Conservation (phyloP, 495 filamentous ascomycete species). For the Penicillium salamii region DNA sequence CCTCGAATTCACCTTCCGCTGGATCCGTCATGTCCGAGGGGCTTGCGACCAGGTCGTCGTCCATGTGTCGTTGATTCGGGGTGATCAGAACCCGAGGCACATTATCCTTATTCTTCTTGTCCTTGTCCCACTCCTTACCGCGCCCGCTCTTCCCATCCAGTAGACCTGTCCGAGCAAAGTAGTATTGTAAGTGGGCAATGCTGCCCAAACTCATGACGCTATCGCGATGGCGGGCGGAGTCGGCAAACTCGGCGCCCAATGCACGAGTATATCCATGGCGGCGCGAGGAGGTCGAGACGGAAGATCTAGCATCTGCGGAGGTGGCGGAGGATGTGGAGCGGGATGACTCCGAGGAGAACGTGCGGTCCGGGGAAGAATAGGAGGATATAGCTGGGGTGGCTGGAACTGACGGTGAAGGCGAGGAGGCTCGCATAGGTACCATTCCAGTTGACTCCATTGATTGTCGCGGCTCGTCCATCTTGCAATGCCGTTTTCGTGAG, state of each 20-base stretch:
- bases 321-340: constrained; percentile 64
- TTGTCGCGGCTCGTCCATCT: constrained; percentile 33
- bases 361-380: constrained; percentile 64
- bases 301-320: constrained; percentile 50
- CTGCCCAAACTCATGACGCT: constrained; percentile 94
- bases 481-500: not conserved
- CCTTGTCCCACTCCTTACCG: constrained; percentile 55
- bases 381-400: constrained; percentile 65
- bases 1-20: constrained; percentile 49
- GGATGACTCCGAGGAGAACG: constrained; percentile 74
- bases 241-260: constrained; percentile 84
- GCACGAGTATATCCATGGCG: constrained; percentile 87
- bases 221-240: constrained; percentile 82
- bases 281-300: constrained; percentile 55
- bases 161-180: constrained; percentile 91
- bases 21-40: constrained; percentile 45
- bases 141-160: constrained; percentile 92
- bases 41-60: constrained; percentile 51
- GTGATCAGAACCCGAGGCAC: constrained; percentile 41
- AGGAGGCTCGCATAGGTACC: constrained; percentile 40
- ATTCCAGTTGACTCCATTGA: constrained; percentile 22
- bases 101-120: constrained; percentile 50
- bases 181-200: constrained; percentile 96
- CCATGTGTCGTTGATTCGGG: constrained; percentile 39
- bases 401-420: constrained; percentile 56